These are phyloP conservation scores for Arthrobotrys megalospora DNA, from an alignment of 2,329 filamentous ascomycete species.

Conservation along the genomic window DNA sequence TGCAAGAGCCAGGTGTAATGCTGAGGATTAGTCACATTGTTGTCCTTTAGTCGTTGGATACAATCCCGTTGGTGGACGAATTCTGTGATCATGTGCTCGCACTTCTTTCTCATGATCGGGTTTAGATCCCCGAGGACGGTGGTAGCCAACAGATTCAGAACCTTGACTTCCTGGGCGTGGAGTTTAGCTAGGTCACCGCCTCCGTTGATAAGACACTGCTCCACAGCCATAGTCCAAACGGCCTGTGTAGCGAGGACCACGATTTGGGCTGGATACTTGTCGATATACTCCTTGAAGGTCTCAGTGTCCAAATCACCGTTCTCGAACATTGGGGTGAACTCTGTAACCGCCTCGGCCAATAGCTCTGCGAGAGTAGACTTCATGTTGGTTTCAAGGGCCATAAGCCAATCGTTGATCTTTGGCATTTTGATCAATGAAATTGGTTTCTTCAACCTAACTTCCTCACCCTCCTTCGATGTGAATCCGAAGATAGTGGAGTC, in stretches of 20 bases:
- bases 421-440: constrained; percentile 94
- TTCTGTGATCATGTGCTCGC: constrained; percentile 98
- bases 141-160: constrained; percentile 86
- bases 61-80: constrained; percentile 97
- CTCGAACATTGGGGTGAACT: constrained; percentile 84
- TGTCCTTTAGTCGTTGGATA: constrained; percentile 85
- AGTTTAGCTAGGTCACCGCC: constrained; percentile 79
- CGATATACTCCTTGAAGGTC: constrained; percentile 84
- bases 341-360: constrained; percentile 85
- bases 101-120: constrained; percentile 91
- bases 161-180: constrained; percentile 85
- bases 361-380: constrained; percentile 93
- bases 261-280: constrained; percentile 89
- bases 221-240: constrained; percentile 91
- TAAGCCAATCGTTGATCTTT: constrained; percentile 99
- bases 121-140: constrained; percentile 92
- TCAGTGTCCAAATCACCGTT: constrained; percentile 78
- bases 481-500: constrained; percentile 91
- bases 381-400: constrained; percentile 91
- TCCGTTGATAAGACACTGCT: constrained; percentile 79
- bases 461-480: constrained; percentile 94
- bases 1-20: constrained; percentile 95
- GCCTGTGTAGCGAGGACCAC: constrained; percentile 94
- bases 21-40: constrained; percentile 80
- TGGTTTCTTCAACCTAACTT: constrained; percentile 87